Conservation (phyloP, 164 flowering plant species). For the Magnolia officinalis region DNA sequence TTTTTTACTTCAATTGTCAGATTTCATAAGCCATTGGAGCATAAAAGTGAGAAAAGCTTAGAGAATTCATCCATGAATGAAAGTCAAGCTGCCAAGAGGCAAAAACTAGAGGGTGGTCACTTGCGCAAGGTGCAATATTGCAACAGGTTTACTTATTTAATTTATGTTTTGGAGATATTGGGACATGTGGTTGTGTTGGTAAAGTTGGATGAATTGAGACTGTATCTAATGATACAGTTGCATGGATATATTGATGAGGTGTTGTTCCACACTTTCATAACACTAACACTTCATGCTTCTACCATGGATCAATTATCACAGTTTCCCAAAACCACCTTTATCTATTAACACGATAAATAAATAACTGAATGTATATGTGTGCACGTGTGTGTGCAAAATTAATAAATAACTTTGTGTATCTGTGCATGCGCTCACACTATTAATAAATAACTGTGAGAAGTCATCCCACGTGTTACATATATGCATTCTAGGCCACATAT, state of each 20-base stretch:
- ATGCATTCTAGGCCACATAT: no score
- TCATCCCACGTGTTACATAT: no score
- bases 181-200: neutral
- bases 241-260: neutral
- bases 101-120: conserved; percentile 89
- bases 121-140: conserved; percentile 51
- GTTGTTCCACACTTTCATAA: neutral
- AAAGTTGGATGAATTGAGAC: neutral
- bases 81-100: conserved; percentile 88
- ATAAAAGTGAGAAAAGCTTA: conserved; percentile 29
- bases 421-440: no score
- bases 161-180: neutral
- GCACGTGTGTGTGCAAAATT: no score
- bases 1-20: conserved; percentile 29
- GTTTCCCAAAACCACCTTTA: no score
- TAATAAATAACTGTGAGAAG: no score
- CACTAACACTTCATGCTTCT: no score
- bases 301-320: no score
- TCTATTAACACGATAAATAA: no score
- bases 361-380: no score
- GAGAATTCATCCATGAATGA: conserved; percentile 38
- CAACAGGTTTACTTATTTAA: neutral
- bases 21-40: conserved; percentile 25
- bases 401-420: no score
- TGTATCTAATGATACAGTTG: neutral